A percentile compares a stretch with the other conserved stretches of the same genome.
phyloP scores from a whole-genome alignment of 495 filamentous ascomycete species.

The Mytilinidion resinicola region DNA sequence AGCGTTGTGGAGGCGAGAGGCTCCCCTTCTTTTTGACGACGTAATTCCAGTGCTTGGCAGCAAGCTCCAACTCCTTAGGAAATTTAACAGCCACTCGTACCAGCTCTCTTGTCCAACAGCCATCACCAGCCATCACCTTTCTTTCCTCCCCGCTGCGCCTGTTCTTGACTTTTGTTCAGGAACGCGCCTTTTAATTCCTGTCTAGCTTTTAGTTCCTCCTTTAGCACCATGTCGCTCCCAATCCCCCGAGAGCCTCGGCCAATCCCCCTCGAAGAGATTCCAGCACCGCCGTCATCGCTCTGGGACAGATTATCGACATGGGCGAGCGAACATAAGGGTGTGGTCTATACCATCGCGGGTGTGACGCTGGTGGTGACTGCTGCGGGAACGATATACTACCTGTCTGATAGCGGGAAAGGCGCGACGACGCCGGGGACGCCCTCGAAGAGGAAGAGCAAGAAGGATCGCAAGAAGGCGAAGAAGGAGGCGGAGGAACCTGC shows the following conservation, averaged over 20 bases:
- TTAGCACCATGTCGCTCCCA: constrained; percentile 20
- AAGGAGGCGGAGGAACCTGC: constrained; percentile 57
- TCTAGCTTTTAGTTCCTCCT: not conserved
- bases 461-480: constrained; percentile 50
- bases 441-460: constrained; percentile 51
- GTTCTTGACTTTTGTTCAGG: constrained; percentile 4
- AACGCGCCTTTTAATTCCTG: not conserved
- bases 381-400: constrained; percentile 87
- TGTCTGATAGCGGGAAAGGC: constrained; percentile 45
- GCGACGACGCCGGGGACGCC: constrained; percentile 5
- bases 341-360: constrained; percentile 93
- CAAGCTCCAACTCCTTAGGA: not conserved
- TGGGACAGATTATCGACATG: constrained; percentile 88
- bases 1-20: no score
- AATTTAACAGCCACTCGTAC: constrained; percentile 15
- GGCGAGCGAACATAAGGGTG: constrained; percentile 89
- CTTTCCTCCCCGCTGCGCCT: constrained; percentile 11
- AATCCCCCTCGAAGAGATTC: constrained; percentile 32
- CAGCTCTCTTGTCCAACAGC: constrained; percentile 4
- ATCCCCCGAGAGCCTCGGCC: constrained; percentile 41
- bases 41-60: not conserved
- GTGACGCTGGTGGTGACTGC: constrained; percentile 84
- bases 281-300: constrained; percentile 57
- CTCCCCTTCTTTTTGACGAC: not conserved
- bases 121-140: constrained; percentile 19